These are phyloP conservation scores for Rubroshorea leprosula DNA, from an alignment of 345 rosid species.

Conservation along the genomic window DNA sequence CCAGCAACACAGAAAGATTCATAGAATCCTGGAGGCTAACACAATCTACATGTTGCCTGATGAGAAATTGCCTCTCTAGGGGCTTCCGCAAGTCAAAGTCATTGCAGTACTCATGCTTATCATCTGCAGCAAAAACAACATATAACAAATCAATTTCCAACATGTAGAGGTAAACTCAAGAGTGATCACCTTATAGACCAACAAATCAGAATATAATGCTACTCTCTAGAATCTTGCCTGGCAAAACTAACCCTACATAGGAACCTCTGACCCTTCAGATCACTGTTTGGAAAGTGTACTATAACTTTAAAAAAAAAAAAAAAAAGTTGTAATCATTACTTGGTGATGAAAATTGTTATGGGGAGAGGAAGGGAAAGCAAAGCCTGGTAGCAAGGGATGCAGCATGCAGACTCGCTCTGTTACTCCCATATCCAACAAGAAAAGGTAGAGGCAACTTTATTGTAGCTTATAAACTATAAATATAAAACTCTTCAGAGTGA, in stretches of 20 bases:
- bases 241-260: too few relatives aligned
- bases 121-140: constrained; percentile 42
- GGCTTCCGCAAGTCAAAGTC: constrained; percentile 96
- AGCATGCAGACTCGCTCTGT: too few relatives aligned
- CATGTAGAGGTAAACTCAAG: neutral
- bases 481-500: neutral
- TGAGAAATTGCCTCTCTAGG: constrained; percentile 69
- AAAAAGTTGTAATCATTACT: too few relatives aligned
- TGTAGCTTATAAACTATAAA: neutral
- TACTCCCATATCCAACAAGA: neutral
- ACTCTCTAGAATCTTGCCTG: too few relatives aligned
- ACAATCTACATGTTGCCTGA: constrained; percentile 55
- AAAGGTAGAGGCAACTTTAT: neutral
- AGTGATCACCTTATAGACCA: neutral
- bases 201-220: too few relatives aligned
- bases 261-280: too few relatives aligned
- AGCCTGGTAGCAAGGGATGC: neutral
- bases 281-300: too few relatives aligned
- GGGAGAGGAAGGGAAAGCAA: neutral
- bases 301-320: too few relatives aligned
- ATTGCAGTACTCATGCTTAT: constrained; percentile 54
- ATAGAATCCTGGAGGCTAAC: constrained; percentile 57
- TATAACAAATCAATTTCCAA: neutral
- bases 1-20: constrained; percentile 43
- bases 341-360: neutral